Percentiles rank a stretch among this genome's conserved stretches.
These are phyloP conservation scores for Peronospora belbahrii DNA, from an alignment of 352 stramenopile species.

Conservation along the genomic window DNA sequence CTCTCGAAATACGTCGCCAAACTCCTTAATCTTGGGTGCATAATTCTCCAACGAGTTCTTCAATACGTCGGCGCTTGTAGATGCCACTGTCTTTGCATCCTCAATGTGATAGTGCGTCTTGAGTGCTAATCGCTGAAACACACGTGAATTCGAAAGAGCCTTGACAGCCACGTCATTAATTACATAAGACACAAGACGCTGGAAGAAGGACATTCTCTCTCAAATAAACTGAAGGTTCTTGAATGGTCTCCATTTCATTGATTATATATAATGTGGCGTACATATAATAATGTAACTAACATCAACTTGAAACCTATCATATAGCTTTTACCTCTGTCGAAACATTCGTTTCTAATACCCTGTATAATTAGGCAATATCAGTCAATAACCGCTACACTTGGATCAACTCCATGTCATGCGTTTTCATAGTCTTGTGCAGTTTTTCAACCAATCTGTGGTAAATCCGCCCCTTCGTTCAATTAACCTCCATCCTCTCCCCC, in stretches of 20 bases:
- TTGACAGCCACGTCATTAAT: constrained; percentile 84
- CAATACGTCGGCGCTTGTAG: constrained; percentile 36
- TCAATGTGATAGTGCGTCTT: constrained; percentile 82
- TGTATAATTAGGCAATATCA: no score
- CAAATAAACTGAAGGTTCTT: constrained; percentile 4
- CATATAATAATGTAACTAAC: neutral
- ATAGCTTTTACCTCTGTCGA: neutral
- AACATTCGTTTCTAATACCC: no score
- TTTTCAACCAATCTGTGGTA: constrained; percentile 20
- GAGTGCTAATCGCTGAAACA: constrained; percentile 80
- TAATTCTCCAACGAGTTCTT: constrained; percentile 48
- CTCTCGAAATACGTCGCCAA: constrained; percentile 60
- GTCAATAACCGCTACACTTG: neutral
- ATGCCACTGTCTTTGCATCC: constrained; percentile 69
- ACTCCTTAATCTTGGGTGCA: constrained; percentile 70
- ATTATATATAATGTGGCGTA: constrained; percentile 1
- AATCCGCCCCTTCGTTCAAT: constrained; percentile 13
- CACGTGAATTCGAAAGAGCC: constrained; percentile 66
- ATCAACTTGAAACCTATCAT: neutral
- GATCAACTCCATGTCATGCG: neutral
- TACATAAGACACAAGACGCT: constrained; percentile 72
- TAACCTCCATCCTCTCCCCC: constrained; percentile 15
- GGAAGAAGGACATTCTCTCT: constrained; percentile 66
- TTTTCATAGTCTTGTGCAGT: neutral
- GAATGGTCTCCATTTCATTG: constrained; percentile 7